phyloP scores from a whole-genome alignment of 305 asterid genomes.

The Ajuga reptans region DNA sequence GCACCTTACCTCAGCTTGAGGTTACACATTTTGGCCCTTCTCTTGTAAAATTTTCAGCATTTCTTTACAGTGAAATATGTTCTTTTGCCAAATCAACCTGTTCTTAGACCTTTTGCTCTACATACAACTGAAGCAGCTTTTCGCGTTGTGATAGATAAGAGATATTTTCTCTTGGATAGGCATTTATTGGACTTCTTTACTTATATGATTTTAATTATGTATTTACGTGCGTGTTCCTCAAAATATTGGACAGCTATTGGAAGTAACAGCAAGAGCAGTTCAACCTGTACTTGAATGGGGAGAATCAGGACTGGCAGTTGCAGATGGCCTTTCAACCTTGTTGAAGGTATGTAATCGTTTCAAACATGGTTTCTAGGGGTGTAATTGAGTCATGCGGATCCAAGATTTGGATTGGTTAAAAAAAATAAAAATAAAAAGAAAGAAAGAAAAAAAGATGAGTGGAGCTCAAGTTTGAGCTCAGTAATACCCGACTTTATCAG shows the following conservation, averaged over 20 bases:
- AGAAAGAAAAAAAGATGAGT: too few species aligned
- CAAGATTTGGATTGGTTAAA: background rate
- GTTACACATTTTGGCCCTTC: constrained; percentile 27
- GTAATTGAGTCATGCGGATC: background rate
- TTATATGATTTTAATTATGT: background rate
- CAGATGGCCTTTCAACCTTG: constrained; percentile 73
- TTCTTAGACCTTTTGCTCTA: background rate
- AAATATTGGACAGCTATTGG: constrained; percentile 52
- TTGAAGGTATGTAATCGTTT: constrained; percentile 49
- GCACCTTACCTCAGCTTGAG: constrained; percentile 97
- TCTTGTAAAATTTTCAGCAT: background rate
- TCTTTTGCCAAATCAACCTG: background rate
- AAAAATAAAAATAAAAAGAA: too few species aligned
- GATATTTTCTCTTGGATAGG: background rate
- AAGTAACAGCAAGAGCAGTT: constrained; percentile 83
- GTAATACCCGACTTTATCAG: background rate
- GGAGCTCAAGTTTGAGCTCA: background rate
- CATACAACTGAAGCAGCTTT: background rate
- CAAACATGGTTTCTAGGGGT: background rate
- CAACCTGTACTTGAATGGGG: constrained; percentile 88
- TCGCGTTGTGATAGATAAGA: background rate
- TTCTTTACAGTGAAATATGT: background rate
- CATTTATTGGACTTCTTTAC: background rate
- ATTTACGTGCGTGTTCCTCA: constrained; percentile 11
- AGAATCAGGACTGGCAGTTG: constrained; percentile 72